Conservation (phyloP, 1,139 yeast species). For the Eremothecium coryli region DNA sequence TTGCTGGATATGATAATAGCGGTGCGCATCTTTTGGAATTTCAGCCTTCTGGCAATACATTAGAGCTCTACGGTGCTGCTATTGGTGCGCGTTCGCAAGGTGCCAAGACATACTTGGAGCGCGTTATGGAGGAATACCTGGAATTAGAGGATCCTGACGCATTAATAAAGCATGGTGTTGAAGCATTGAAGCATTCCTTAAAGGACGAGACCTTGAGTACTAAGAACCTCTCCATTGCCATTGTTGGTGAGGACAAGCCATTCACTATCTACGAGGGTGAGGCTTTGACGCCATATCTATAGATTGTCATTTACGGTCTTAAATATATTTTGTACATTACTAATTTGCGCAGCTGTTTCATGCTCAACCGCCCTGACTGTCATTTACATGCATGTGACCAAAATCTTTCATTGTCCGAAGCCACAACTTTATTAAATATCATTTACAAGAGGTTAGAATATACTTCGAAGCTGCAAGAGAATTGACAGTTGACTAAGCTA, state of each 20-base stretch:
- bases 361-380: too few relatives aligned
- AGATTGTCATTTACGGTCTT: too few relatives aligned
- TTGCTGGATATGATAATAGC: conserved; percentile 87
- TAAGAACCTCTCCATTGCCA: conserved; percentile 81
- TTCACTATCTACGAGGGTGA: conserved; percentile 82
- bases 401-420: too few relatives aligned
- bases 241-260: conserved; percentile 71
- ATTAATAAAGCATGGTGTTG: conserved; percentile 77
- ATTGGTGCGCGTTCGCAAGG: conserved; percentile 99
- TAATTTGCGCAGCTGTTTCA: too few relatives aligned
- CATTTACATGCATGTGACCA: too few relatives aligned
- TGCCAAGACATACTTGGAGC: conserved; percentile 89
- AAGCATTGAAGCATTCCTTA: conserved; percentile 87
- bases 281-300: conserved; percentile 54
- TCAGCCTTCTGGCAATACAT: conserved; percentile 89
- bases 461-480: too few relatives aligned
- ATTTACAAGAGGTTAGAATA: too few relatives aligned
- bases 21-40: conserved; percentile 94
- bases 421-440: too few relatives aligned
- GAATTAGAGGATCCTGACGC: conserved; percentile 54
- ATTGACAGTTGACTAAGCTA: too few relatives aligned
- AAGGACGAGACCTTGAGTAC: conserved; percentile 86
- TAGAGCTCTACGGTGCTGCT: conserved; percentile 89
- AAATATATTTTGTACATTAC: conserved; percentile 5
- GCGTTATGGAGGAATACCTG: conserved; percentile 63